These are phyloP conservation scores for Pulicaria dysenterica DNA, from an alignment of 129 eudicot species.

Conservation along the genomic window DNA sequence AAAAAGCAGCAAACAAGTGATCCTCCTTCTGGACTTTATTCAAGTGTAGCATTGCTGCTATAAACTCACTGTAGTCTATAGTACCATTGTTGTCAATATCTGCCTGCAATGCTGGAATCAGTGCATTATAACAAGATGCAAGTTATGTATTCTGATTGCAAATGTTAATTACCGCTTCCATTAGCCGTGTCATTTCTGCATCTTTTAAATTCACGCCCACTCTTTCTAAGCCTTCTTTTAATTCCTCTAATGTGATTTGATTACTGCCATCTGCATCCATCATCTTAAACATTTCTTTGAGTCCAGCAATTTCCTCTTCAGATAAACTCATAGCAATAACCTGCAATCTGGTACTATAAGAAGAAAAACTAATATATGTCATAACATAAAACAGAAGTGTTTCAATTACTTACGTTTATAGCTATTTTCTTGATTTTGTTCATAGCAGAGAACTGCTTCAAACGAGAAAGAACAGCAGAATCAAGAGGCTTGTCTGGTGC, in stretches of 20 bases:
- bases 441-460: conserved; percentile 94
- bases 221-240: conserved; percentile 61
- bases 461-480: conserved; percentile 74
- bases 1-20: conserved; percentile 74
- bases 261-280: conserved; percentile 78
- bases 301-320: conserved; percentile 92
- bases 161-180: conserved; percentile 68
- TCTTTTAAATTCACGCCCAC: conserved; percentile 73
- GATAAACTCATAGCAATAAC: conserved; percentile 83
- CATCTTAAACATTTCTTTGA: conserved; percentile 85
- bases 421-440: conserved; percentile 92
- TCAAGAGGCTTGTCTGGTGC: conserved; percentile 93
- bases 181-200: conserved; percentile 54
- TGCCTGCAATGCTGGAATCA: conserved; percentile 51
- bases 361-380: neutral
- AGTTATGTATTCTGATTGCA: neutral
- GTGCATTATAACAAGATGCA: neutral
- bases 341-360: conserved; percentile 33
- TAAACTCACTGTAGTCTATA: conserved; percentile 85
- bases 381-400: neutral
- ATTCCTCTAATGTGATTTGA: conserved; percentile 75
- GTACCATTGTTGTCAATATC: conserved; percentile 81
- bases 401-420: conserved; percentile 48
- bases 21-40: conserved; percentile 82
- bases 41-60: conserved; percentile 82